Percentiles rank a stretch among this genome's conserved stretches.
These are phyloP conservation scores for Phytophthora ramorum DNA, from an alignment of 352 stramenopile genomes.

Conservation along the genomic window DNA sequence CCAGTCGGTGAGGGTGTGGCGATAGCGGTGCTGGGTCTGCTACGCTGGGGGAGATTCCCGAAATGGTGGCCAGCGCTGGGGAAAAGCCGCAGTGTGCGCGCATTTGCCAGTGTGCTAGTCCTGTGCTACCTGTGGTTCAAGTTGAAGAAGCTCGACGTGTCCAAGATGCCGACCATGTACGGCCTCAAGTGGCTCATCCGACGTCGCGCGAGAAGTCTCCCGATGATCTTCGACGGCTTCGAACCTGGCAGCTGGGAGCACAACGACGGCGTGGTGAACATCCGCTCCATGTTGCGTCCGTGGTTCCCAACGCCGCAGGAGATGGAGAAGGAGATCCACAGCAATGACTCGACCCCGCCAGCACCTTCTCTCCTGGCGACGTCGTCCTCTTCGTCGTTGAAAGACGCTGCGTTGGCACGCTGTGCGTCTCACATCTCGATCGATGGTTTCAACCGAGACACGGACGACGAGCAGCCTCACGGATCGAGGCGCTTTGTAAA, in stretches of 20 bases:
- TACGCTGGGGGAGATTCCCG: slow-evolving; percentile 32
- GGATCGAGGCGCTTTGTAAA: slow-evolving; percentile 47
- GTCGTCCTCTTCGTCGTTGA: slow-evolving; percentile 45
- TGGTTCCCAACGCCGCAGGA: slow-evolving; percentile 69
- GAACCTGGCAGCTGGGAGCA: slow-evolving; percentile 65
- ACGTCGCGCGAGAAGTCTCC: slow-evolving; percentile 50
- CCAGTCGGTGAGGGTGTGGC: slow-evolving; percentile 39
- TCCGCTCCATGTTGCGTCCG: slow-evolving; percentile 70
- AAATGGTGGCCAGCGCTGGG: slow-evolving; percentile 26
- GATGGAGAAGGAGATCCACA: slow-evolving; percentile 42
- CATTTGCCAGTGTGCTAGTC: slow-evolving; percentile 26
- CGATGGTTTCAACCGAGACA: slow-evolving; percentile 60
- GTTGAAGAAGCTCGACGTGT: slow-evolving; percentile 63
- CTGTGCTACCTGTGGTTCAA: slow-evolving; percentile 38
- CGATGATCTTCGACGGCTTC: slow-evolving; percentile 73
- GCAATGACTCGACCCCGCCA: slow-evolving; percentile 27
- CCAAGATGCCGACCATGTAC: slow-evolving; percentile 68
- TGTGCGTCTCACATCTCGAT: slow-evolving; percentile 81
- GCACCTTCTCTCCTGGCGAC: slow-evolving; percentile 47
- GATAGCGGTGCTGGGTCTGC: slow-evolving; percentile 25
- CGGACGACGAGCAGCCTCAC: slow-evolving; percentile 33
- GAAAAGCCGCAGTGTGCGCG: slow-evolving; percentile 14
- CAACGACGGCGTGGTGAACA: slow-evolving; percentile 82
- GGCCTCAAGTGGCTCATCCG: slow-evolving; percentile 71
- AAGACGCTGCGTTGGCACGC: slow-evolving; percentile 37